These are phyloP conservation scores for Tuber brumale DNA, from an alignment of 495 filamentous ascomycete genomes.

Conservation along the genomic window DNA sequence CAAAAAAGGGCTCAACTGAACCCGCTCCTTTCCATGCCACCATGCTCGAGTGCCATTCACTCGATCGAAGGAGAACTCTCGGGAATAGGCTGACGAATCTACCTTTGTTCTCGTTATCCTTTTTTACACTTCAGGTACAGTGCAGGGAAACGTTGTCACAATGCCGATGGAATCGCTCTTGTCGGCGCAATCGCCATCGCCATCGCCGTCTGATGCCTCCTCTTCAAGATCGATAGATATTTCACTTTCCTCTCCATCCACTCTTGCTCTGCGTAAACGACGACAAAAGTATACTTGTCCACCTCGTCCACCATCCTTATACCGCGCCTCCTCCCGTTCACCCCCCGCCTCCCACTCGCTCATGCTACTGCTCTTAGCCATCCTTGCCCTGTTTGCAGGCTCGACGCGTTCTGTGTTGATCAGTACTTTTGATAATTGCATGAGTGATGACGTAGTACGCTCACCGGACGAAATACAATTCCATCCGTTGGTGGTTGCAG, in stretches of 20 bases:
- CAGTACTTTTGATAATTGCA: slow-evolving; percentile 71
- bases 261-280: slow-evolving; percentile 19
- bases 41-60: slow-evolving; percentile 1
- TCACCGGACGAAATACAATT: slow-evolving; percentile 66
- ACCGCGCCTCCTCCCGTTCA: slow-evolving; percentile 10
- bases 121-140: slow-evolving; percentile 29
- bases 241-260: neutral
- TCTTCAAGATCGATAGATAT: slow-evolving; percentile 10
- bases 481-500: slow-evolving; percentile 63
- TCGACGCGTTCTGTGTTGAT: slow-evolving; percentile 53
- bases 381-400: slow-evolving; percentile 25
- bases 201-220: slow-evolving; percentile 16
- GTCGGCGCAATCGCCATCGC: slow-evolving; percentile 14
- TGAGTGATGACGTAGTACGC: slow-evolving; percentile 53
- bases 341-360: neutral
- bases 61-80: slow-evolving; percentile 12
- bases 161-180: slow-evolving; percentile 5
- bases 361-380: slow-evolving; percentile 15
- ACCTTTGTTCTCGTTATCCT: slow-evolving; percentile 12
- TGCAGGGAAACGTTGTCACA: slow-evolving; percentile 18
- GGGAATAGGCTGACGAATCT: slow-evolving; percentile 23
- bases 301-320: slow-evolving; percentile 16
- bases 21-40: slow-evolving; percentile 15
- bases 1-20: neutral
- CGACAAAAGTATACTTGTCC: slow-evolving; percentile 20